These are phyloP conservation scores for Nothophytophthora sp. DNA, from an alignment of 352 stramenopile genomes.

Conservation along the genomic window DNA sequence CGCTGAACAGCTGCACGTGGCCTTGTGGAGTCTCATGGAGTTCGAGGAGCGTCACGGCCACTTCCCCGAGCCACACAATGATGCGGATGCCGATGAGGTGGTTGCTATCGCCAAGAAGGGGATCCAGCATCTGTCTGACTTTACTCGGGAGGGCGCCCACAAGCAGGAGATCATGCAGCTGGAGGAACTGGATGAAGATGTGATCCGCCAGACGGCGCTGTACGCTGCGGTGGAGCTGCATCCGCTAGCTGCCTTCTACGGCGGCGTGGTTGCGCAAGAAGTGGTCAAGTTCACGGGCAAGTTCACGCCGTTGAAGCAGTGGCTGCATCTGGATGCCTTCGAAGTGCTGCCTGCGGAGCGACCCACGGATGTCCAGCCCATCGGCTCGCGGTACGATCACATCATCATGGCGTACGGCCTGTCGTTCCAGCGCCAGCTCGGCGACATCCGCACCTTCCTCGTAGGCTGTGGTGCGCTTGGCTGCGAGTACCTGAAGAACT, in stretches of 20 bases:
- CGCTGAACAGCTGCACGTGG: conserved; percentile 78
- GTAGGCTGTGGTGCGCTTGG: conserved; percentile 81
- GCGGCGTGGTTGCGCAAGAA: conserved; percentile 81
- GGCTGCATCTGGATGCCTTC: conserved; percentile 83
- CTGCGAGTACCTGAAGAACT: conserved; percentile 89
- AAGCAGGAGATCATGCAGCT: conserved; percentile 59
- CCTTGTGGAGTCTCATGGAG: conserved; percentile 78
- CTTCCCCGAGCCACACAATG: conserved; percentile 66
- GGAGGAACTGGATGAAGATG: conserved; percentile 72
- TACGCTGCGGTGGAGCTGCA: conserved; percentile 76
- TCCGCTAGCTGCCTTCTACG: conserved; percentile 80
- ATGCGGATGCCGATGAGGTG: conserved; percentile 63
- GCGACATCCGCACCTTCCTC: conserved; percentile 79
- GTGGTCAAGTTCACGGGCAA: conserved; percentile 91
- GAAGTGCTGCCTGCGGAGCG: conserved; percentile 73
- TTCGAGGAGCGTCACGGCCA: conserved; percentile 73
- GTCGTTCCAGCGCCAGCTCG: conserved; percentile 69
- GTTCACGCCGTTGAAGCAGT: conserved; percentile 85
- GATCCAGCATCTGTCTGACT: conserved; percentile 67
- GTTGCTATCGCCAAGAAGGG: conserved; percentile 64
- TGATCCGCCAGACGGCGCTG: conserved; percentile 57
- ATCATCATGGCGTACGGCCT: conserved; percentile 70
- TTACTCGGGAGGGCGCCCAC: conserved; percentile 39
- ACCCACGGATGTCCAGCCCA: conserved; percentile 51
- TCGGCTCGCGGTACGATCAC: conserved; percentile 79